Evolutionary conservation across 352 stramenopile genomes (phyloP).

Genomic region (Plasmopara muralis): DNA sequence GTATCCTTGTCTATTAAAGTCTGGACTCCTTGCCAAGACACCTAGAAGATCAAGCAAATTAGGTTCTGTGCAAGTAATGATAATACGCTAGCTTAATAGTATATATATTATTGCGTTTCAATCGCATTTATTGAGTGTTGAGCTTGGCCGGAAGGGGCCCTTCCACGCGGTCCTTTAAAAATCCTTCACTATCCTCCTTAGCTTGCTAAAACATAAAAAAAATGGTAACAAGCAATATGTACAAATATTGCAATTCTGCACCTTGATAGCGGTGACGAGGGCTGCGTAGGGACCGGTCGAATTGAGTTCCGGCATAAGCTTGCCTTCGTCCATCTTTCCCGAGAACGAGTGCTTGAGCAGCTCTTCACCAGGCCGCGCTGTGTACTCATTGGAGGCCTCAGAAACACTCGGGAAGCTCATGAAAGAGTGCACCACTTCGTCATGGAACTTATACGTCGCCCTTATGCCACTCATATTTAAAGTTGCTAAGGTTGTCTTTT

Average conservation of each 20-base stretch:
- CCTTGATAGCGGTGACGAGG: constrained; percentile 72
- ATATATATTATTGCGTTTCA: no score
- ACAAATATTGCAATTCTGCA: constrained; percentile 10
- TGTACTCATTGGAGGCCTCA: constrained; percentile 70
- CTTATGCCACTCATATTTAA: constrained; percentile 47
- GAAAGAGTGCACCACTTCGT: constrained; percentile 60
- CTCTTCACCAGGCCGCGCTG: constrained; percentile 22
- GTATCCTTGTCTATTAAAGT: constrained; percentile 11
- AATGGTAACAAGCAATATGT: not conserved
- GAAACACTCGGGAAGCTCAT: constrained; percentile 47
- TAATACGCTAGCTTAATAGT: not conserved
- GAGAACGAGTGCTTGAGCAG: constrained; percentile 63
- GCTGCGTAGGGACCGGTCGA: constrained; percentile 55
- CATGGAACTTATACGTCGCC: constrained; percentile 59
- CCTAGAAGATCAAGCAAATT: constrained; percentile 6
- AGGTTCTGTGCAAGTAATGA: not conserved
- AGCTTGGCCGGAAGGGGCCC: constrained; percentile 61
- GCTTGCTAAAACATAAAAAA: constrained; percentile 32
- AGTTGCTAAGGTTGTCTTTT: no score
- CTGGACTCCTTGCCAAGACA: constrained; percentile 1
- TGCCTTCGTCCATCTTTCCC: constrained; percentile 58
- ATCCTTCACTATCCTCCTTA: constrained; percentile 73
- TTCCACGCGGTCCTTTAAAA: constrained; percentile 78
- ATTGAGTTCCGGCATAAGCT: constrained; percentile 59
- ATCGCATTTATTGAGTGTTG: constrained; percentile 41